Evolutionary conservation across 2,329 filamentous ascomycete species (phyloP), one percentile per base, ranked within the genome.

Genomic region (Phialocephala sp.): DNA sequence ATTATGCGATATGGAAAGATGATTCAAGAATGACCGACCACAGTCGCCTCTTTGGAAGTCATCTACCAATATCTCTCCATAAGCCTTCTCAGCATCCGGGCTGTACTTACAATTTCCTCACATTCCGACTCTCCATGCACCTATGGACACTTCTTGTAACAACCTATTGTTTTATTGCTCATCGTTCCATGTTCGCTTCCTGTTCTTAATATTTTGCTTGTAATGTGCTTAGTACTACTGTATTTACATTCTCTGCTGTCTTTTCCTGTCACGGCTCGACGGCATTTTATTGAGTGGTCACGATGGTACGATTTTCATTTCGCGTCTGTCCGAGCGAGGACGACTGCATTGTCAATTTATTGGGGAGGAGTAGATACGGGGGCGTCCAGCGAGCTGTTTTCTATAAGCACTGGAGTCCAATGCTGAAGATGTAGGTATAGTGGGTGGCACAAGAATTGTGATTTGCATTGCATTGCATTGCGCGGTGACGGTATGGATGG

Each of bases 1-100:
- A 93, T 95, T 73, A 80, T 85, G 64, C 80, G 78, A 67, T 74
- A 74, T 60, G 74, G 73, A 36, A 73, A 72, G 62, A 66, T 69
- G 45, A 76, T 77, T 35, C 71, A 76, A 64, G 64, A 66, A 66
- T 76, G 66, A 75, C 68, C 20, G 27, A 32, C 8, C 20, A 27
- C 55, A 43, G 55, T 54, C 24, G 24, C 45, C 20, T 22, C 20
- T 22, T 3, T 27, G 20, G 15, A n/a, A 43, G 2, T 32, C 27
- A 54, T 54, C 50, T 35, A 54, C 27, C 11, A 5, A 18, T 1
- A 35, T 32, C 27, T 54, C 50, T 41, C n/a, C 52, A 32, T 41
- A 20, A 52, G 45, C 37, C 20, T 55, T 36, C 47, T 57, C 57
- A 9, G 24, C 50, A 54, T 18, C 50, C 56, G 54, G 35, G 27